Conservation (phyloP, 495 filamentous ascomycete species). For the Xylaria bambusicola region DNA sequence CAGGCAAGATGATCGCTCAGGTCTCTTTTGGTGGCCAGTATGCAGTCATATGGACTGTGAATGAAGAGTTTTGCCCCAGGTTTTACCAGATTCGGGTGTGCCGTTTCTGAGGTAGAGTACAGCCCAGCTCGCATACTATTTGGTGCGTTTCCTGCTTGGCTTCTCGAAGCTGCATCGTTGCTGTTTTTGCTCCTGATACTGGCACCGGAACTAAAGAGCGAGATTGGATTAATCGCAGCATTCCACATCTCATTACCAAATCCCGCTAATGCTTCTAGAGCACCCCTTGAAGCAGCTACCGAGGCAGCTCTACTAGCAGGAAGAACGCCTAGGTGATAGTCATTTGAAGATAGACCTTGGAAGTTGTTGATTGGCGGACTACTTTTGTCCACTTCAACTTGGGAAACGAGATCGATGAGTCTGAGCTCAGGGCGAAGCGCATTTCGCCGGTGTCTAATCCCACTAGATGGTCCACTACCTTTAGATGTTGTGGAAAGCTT, state of each 20-base stretch:
- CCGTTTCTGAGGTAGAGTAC: conserved; percentile 22
- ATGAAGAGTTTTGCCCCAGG: conserved; percentile 91
- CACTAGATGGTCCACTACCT: conserved; percentile 56
- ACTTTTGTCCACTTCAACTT: conserved; percentile 76
- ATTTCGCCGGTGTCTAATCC: conserved; percentile 66
- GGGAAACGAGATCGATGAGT: conserved; percentile 81
- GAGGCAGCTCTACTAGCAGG: conserved; percentile 67
- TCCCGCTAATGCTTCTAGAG: conserved; percentile 65
- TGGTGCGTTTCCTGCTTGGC: conserved; percentile 26
- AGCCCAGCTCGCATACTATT: conserved; percentile 30
- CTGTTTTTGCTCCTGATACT: conserved; percentile 77
- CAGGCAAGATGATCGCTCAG: conserved; percentile 80
- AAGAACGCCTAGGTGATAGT: conserved; percentile 87
- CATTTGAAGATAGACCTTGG: conserved; percentile 80
- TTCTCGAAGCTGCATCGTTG: conserved; percentile 43
- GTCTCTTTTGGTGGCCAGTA: conserved; percentile 83
- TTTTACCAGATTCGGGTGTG: conserved; percentile 52
- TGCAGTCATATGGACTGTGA: conserved; percentile 93
- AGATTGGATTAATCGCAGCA: conserved; percentile 77
- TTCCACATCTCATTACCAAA: conserved; percentile 69
- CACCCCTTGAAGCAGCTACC: conserved; percentile 62
- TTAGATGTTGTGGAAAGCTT: conserved; percentile 43
- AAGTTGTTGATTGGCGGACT: conserved; percentile 80
- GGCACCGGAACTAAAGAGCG: conserved; percentile 82
- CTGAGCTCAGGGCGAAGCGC: conserved; percentile 85